Conservation (phyloP, 352 stramenopile genomes). For the Phytophthora boehmeriae region DNA sequence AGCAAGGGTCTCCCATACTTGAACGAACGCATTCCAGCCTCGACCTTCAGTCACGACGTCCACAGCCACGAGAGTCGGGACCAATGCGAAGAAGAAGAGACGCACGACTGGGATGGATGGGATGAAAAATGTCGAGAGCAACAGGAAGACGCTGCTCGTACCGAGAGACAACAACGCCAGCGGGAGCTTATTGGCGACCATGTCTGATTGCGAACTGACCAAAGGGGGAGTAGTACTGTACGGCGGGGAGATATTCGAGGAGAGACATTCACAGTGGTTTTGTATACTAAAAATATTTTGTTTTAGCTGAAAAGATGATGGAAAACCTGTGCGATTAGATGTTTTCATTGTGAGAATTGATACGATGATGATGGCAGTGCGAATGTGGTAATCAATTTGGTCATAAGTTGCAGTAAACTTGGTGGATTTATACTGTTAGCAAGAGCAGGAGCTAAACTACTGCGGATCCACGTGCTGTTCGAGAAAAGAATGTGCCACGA, state of each 20-base stretch:
- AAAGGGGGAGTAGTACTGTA: too few relatives aligned
- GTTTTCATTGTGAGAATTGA: too few relatives aligned
- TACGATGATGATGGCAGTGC: too few relatives aligned
- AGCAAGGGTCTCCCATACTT: constrained; percentile 42
- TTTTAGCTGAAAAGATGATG: too few relatives aligned
- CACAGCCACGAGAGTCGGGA: constrained; percentile 54
- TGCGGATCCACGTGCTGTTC: too few relatives aligned
- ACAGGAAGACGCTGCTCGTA: constrained; percentile 33
- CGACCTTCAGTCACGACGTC: constrained; percentile 46
- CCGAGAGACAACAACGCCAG: constrained; percentile 26
- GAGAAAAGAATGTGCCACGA: not conserved
- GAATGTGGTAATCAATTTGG: too few relatives aligned
- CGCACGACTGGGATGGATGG: constrained; percentile 27
- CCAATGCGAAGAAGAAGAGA: constrained; percentile 56
- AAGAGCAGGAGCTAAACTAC: too few relatives aligned
- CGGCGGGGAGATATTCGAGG: not conserved
- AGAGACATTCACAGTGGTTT: too few relatives aligned
- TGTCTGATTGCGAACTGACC: constrained; percentile 3
- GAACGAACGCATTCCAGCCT: constrained; percentile 30
- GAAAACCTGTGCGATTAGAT: too few relatives aligned
- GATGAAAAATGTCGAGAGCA: constrained; percentile 9
- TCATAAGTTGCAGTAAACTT: too few relatives aligned
- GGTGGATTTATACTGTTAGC: too few relatives aligned
- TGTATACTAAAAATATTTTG: too few relatives aligned
- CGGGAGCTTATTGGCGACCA: constrained; percentile 43